These are phyloP conservation scores for Sphagnum contortum DNA, from an alignment of 225 moss, liverwort and hornwort species.

Conservation along the genomic window DNA sequence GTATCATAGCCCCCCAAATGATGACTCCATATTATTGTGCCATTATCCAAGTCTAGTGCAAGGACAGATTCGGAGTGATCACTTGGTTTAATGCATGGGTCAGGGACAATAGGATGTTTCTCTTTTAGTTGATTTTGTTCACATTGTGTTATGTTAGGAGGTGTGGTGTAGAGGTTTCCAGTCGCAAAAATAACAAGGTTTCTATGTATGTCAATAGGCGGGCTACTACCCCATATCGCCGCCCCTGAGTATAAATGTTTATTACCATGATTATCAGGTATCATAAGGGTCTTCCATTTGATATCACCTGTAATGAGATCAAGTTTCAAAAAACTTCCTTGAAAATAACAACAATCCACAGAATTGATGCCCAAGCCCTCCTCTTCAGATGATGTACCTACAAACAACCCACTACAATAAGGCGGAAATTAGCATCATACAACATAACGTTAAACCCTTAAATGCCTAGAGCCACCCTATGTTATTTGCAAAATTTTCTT, in stretches of 20 bases:
- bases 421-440: too few species aligned
- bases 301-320: constrained; percentile 16
- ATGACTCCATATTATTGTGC: constrained; percentile 9
- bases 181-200: constrained; percentile 10
- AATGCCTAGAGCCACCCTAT: too few species aligned
- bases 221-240: constrained; percentile 19
- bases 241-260: constrained; percentile 11
- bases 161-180: constrained; percentile 21
- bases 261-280: constrained; percentile 15
- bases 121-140: constrained; percentile 1
- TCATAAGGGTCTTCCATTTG: constrained; percentile 12
- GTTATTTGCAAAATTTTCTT: too few species aligned
- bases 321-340: constrained; percentile 19
- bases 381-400: too few species aligned
- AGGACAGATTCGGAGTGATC: constrained; percentile 10
- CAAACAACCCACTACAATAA: too few species aligned
- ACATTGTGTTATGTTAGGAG: constrained; percentile 11
- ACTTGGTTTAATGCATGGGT: constrained; percentile 14
- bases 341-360: constrained; percentile 27
- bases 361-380: too few species aligned
- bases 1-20: constrained; percentile 19
- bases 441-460: too few species aligned
- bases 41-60: constrained; percentile 13
- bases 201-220: constrained; percentile 14
- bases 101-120: constrained; percentile 6